phyloP scores from a whole-genome alignment of 2,329 filamentous ascomycete species.

The Alternaria consortialis region DNA sequence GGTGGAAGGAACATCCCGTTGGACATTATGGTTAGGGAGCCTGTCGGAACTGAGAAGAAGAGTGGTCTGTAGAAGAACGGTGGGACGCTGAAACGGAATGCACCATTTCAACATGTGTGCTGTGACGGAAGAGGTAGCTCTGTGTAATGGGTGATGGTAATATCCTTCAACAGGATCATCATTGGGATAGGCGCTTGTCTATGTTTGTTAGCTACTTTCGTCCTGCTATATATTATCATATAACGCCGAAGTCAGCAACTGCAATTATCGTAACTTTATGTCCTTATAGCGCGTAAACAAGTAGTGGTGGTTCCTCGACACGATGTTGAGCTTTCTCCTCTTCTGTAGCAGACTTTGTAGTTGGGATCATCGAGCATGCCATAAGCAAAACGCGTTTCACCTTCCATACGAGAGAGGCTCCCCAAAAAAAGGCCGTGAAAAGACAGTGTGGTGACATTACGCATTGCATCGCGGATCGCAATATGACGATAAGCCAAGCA shows the following conservation, averaged over 20 bases:
- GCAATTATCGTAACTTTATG: neutral
- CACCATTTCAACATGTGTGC: constrained; percentile 38
- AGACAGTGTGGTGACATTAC: neutral
- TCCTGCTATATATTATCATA: neutral
- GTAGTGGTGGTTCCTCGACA: neutral
- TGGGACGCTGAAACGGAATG: constrained; percentile 6
- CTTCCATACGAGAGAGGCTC: neutral
- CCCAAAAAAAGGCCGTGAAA: neutral
- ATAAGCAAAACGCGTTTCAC: constrained; percentile 6
- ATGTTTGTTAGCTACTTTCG: constrained; percentile 8
- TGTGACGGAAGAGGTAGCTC: constrained; percentile 5
- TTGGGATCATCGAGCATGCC: neutral
- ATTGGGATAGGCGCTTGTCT: neutral
- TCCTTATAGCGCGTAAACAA: neutral
- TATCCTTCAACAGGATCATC: constrained; percentile 36
- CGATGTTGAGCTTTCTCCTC: neutral
- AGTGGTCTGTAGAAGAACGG: constrained; percentile 11
- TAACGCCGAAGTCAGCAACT: neutral
- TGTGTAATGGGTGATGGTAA: neutral
- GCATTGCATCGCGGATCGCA: constrained; percentile 3
- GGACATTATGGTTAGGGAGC: constrained; percentile 85
- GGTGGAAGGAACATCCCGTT: constrained; percentile 68
- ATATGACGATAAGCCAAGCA: neutral
- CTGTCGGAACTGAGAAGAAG: constrained; percentile 47
- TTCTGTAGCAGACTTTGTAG: neutral